Base-by-base conservation (phyloP, 192 early-diverging fungal species). In the Entomortierella beljakovae region DNA sequence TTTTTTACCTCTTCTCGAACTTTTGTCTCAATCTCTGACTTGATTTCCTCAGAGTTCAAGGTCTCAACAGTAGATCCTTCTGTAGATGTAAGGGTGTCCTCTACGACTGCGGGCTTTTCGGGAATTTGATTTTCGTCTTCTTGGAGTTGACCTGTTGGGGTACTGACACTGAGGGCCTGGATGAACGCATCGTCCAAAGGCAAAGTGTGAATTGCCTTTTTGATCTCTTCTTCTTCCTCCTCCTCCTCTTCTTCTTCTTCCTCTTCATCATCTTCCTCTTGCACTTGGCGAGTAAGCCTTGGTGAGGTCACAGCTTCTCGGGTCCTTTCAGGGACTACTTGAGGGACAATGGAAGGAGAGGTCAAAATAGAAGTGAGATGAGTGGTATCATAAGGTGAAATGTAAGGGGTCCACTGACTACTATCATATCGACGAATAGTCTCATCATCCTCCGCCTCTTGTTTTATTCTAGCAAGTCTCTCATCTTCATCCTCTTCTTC, bases 181-280 rank as follows among this genome's bases (percentile, higher is more conserved):
- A 56, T 32, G 46, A 69, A 77, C 25, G 62, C 53, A 43, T 77
- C 74, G 2, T 59, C 54, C 48, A 77, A 28, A 9, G 16, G 31
- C 1, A 34, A 22, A 48, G 65, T 42, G 25, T 77, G 66, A 48
- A 69, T 77, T 31, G 31, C 49, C 23, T 56, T 26, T 25, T 69
- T 77, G 49, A 57, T 77, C 66, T 51, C 58, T 48, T 77, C 74
- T 18, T 77, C 66, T 29, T 77, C 74, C 28, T 77, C 74, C 38
- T 77, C 74, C 0, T 61, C 70, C 18, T 72, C 70, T 23, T 72
- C 70, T 23, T 55, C 23, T 16, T 33, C 11, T 38, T 59, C 35
- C 38, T 59, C 18, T 11, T 40, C 33, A 26, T 38, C 6, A 38
- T 38, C 13, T 6, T 38, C 37, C 37, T 38, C 37, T 38, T 38